Conservation (phyloP, 345 rosid species). For the Eutrema yunnanense region DNA sequence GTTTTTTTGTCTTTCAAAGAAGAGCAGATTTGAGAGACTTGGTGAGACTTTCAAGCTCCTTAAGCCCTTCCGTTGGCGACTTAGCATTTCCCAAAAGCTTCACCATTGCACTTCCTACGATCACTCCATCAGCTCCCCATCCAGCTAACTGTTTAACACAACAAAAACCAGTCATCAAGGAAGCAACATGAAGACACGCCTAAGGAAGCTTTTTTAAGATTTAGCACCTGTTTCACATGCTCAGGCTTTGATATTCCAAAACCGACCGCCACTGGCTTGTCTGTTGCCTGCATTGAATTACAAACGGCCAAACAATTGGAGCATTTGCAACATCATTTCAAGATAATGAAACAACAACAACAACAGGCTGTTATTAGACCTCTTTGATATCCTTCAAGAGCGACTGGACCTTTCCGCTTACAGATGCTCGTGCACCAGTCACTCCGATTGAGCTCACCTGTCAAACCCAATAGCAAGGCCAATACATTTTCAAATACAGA, state of each 20-base stretch:
- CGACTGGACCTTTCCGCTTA: conserved; percentile 56
- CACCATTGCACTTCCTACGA: conserved; percentile 87
- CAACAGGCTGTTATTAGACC: background rate
- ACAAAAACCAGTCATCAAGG: background rate
- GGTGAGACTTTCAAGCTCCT: conserved; percentile 55
- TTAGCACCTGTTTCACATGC: conserved; percentile 62
- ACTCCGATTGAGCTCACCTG: conserved; percentile 95
- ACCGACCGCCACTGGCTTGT: conserved; percentile 76
- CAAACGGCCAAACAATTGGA: background rate
- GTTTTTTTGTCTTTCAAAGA: conserved; percentile 21
- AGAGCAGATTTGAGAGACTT: conserved; percentile 72
- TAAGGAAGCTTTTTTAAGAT: background rate
- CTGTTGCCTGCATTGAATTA: conserved; percentile 40
- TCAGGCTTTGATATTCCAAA: conserved; percentile 84
- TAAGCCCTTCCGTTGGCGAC: conserved; percentile 70
- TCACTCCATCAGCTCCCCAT: conserved; percentile 92
- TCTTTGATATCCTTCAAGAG: conserved; percentile 70
- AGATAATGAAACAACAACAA: background rate
- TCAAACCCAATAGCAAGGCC: conserved; percentile 12
- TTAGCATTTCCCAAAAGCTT: conserved; percentile 66
- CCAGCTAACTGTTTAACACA: conserved; percentile 43
- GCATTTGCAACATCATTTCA: background rate
- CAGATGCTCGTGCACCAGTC: conserved; percentile 82
- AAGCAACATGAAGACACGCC: background rate
- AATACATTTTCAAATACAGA: background rate